Evolutionary conservation across 306 rosid genomes (phyloP).

Genomic region (Albizia julibrissin): DNA sequence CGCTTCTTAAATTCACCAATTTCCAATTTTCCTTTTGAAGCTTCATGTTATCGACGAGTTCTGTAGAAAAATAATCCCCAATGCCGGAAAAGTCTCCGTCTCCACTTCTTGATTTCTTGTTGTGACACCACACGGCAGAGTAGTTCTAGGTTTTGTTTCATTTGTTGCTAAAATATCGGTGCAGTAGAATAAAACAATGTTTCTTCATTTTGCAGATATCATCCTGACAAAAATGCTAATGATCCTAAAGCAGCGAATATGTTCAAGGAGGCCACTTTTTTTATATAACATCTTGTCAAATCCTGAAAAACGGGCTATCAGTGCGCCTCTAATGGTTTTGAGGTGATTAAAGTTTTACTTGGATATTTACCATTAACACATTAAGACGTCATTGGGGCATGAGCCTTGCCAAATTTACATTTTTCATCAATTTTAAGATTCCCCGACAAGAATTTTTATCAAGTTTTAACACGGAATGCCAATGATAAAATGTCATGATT

Average conservation of each 20-base stretch:
- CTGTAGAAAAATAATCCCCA: slow-evolving; percentile 4
- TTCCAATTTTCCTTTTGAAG: slow-evolving; percentile 15
- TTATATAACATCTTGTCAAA: slow-evolving; percentile 83
- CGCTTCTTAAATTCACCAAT: slow-evolving; percentile 7
- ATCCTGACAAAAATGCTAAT: slow-evolving; percentile 96
- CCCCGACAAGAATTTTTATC: not conserved
- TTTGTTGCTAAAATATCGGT: not conserved
- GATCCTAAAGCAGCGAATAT: slow-evolving; percentile 95
- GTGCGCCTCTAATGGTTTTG: slow-evolving; percentile 86
- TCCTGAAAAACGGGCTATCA: slow-evolving; percentile 87
- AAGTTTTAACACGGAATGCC: slow-evolving; percentile 4
- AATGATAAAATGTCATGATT: slow-evolving; percentile 35
- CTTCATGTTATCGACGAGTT: slow-evolving; percentile 4
- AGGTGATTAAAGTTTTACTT: slow-evolving; percentile 52
- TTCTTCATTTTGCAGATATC: slow-evolving; percentile 70
- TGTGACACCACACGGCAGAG: not conserved
- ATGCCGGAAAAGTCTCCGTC: slow-evolving; percentile 10
- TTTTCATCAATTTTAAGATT: slow-evolving; percentile 29
- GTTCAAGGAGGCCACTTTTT: slow-evolving; percentile 93
- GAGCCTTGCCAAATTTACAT: slow-evolving; percentile 11
- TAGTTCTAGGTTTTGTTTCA: slow-evolving; percentile 46
- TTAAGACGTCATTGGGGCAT: slow-evolving; percentile 21
- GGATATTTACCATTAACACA: slow-evolving; percentile 7
- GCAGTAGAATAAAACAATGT: slow-evolving; percentile 8
- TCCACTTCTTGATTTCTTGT: slow-evolving; percentile 30